phyloP scores from a whole-genome alignment of 2,329 filamentous ascomycete genomes.

The Aspergillus carbonarius region DNA sequence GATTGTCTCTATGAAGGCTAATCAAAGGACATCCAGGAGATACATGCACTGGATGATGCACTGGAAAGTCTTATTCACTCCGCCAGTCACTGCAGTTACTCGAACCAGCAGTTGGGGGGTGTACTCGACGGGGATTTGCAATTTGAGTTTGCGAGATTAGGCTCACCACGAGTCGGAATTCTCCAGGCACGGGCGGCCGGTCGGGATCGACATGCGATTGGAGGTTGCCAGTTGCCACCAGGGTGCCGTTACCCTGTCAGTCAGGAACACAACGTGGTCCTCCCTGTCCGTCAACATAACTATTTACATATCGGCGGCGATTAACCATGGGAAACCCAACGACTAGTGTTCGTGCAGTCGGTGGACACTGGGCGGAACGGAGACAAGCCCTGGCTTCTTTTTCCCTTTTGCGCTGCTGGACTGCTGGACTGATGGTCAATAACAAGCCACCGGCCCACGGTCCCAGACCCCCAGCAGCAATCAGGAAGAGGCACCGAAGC shows the following conservation, averaged over 20 bases:
- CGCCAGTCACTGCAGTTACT: not conserved
- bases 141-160: not conserved
- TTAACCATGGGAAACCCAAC: not conserved
- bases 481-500: constrained; percentile 6
- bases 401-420: not conserved
- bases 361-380: not conserved
- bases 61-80: not conserved
- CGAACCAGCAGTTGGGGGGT: not conserved
- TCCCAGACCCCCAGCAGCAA: not conserved
- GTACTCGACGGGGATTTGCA: not conserved
- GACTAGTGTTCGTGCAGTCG: not conserved
- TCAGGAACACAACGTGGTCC: not conserved
- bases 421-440: no score
- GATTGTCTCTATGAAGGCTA: not conserved
- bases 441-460: not conserved
- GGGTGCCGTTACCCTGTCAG: not conserved
- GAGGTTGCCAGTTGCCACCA: not conserved
- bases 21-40: not conserved
- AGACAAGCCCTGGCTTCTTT: not conserved
- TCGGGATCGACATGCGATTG: not conserved
- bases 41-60: not conserved
- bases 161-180: constrained; percentile 1
- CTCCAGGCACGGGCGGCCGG: constrained; percentile 2
- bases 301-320: not conserved
- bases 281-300: no score